phyloP scores from a whole-genome alignment of 2,329 filamentous ascomycete genomes.

The Alternaria sp. region DNA sequence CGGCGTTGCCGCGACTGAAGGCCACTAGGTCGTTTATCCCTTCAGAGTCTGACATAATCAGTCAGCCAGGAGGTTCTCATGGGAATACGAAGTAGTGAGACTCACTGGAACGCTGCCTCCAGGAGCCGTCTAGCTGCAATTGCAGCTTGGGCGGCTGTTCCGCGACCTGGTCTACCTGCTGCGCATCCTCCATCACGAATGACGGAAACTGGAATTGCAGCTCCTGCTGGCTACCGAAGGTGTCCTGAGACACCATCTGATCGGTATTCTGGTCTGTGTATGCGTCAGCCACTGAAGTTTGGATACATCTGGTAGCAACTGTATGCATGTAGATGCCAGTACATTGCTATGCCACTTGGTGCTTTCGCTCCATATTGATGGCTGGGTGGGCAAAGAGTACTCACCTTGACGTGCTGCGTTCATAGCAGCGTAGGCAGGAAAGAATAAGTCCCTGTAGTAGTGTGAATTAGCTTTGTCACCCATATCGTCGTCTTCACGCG shows the following conservation, averaged over 20 bases:
- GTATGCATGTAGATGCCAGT: not conserved
- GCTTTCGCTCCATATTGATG: too few species aligned
- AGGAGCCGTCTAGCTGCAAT: not conserved
- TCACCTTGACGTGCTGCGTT: slow-evolving; percentile 3
- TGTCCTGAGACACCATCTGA: not conserved
- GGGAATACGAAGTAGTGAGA: not conserved
- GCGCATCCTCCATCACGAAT: not conserved
- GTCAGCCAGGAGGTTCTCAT: not conserved
- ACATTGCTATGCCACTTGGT: not conserved
- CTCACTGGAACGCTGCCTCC: not conserved
- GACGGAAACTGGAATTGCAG: not conserved
- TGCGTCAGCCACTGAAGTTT: not conserved
- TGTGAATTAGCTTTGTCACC: too few species aligned
- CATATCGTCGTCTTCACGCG: too few species aligned
- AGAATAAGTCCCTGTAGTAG: not conserved
- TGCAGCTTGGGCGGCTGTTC: not conserved
- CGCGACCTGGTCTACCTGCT: not conserved
- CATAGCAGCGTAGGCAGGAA: not conserved
- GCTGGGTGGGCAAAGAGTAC: not conserved
- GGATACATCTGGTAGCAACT: not conserved
- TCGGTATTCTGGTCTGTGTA: not conserved
- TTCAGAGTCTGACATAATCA: not conserved
- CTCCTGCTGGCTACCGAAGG: not conserved
- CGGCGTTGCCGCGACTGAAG: not conserved
- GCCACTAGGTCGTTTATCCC: slow-evolving; percentile 4